Conservation (phyloP, 1,284 basidiomycete species). For the Ceratobasidium sp. region DNA sequence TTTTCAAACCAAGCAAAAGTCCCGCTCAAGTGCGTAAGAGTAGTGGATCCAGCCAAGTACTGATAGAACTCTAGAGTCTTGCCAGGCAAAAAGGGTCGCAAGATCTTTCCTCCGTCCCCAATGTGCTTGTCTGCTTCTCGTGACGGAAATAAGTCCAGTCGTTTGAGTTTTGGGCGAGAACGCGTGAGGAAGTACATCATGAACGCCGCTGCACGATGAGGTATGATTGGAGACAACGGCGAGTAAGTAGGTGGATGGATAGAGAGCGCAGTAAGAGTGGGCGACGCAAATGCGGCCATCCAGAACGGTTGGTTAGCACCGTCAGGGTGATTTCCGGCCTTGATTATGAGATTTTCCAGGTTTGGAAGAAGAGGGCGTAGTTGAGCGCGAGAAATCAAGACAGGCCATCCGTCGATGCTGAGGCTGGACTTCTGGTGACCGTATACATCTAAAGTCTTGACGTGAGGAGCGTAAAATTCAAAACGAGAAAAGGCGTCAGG, state of each 20-base stretch:
- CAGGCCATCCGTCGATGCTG: not conserved
- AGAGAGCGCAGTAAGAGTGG: not conserved
- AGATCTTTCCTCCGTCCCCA: not conserved
- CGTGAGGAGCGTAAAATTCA: constrained; percentile 31
- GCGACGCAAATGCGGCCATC: constrained; percentile 11
- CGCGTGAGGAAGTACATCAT: not conserved
- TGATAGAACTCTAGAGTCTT: not conserved
- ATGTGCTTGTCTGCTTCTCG: not conserved
- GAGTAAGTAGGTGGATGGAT: not conserved
- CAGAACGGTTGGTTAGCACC: not conserved
- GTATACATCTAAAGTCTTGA: not conserved
- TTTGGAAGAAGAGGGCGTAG: constrained; percentile 11
- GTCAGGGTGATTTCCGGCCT: not conserved
- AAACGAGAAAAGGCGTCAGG: constrained; percentile 11
- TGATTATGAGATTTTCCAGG: not conserved
- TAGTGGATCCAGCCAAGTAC: not conserved
- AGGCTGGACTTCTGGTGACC: not conserved
- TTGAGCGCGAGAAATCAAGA: constrained; percentile 11
- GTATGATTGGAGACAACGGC: not conserved
- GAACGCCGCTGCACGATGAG: not conserved
- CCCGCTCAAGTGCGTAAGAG: not conserved
- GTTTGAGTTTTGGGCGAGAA: not conserved
- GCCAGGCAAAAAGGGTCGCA: not conserved
- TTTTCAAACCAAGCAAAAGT: constrained; percentile 10
- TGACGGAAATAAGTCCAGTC: constrained; percentile 4